Evolutionary conservation across 805 yeast species (phyloP).

Genomic region (Saccharomycopsis synnaedendra): DNA sequence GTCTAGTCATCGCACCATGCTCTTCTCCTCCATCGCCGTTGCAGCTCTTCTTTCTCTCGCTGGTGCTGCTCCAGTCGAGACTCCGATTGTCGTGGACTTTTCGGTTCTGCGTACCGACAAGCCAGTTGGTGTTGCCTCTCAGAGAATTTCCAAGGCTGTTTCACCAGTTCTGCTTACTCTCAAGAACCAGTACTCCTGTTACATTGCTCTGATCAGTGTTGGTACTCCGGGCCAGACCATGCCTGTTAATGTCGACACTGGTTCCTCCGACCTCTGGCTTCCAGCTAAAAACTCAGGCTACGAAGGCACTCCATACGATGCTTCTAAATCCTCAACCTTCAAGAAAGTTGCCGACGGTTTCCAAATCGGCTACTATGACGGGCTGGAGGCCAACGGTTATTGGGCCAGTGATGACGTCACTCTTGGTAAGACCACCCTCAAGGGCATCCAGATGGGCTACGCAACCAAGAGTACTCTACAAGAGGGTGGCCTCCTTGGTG

Average conservation of each 20-base stretch:
- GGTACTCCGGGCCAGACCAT: no score
- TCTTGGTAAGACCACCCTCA: conserved; percentile 16
- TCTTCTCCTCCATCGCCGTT: no score
- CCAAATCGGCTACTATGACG: conserved; percentile 36
- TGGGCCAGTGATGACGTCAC: conserved; percentile 23
- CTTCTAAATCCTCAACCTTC: conserved; percentile 25
- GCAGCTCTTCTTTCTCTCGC: no score
- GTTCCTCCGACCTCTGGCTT: conserved; percentile 40
- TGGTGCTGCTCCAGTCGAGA: no score
- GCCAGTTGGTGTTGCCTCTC: no score
- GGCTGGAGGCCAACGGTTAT: conserved; percentile 36
- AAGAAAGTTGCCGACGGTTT: conserved; percentile 24
- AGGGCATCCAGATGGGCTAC: conserved; percentile 13
- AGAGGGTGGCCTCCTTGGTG: conserved; percentile 52
- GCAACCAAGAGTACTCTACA: conserved; percentile 14
- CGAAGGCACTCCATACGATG: conserved; percentile 26
- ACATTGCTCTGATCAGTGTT: no score
- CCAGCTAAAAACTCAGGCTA: conserved; percentile 20
- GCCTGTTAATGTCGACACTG: conserved; percentile 30
- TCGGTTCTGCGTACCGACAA: no score
- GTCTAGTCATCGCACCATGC: no score
- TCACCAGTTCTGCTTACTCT: no score
- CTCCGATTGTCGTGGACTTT: no score
- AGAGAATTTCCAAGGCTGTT: no score
- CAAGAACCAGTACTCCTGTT: no score